Evolutionary conservation across 169 alveolate species (phyloP).

Genomic region (Babesia ovis): DNA sequence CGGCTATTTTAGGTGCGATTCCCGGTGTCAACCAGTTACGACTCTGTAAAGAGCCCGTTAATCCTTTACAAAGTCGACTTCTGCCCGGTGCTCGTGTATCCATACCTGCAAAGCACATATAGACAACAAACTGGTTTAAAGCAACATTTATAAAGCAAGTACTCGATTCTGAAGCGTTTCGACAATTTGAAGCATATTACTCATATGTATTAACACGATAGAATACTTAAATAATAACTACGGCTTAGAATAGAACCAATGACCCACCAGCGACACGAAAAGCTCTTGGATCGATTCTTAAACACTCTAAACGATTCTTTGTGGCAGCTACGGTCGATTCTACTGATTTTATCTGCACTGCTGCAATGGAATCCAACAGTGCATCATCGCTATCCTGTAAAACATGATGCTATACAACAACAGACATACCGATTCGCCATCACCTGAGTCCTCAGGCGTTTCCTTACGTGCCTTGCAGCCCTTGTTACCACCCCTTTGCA

Average conservation of each 20-base stretch:
- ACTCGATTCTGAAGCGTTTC: too few relatives aligned
- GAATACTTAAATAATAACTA: too few relatives aligned
- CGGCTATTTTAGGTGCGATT: constrained; percentile 8
- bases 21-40: constrained; percentile 30
- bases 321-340: background rate
- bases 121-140: too few relatives aligned
- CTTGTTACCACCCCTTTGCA: background rate
- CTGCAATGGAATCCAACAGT: background rate
- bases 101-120: background rate
- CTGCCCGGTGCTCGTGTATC: constrained; percentile 1
- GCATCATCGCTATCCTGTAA: constrained; percentile 28
- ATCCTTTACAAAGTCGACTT: background rate
- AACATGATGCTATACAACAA: background rate
- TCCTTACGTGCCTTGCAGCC: background rate
- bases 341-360: background rate
- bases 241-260: too few relatives aligned
- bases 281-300: constrained; percentile 18
- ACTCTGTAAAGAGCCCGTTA: constrained; percentile 13
- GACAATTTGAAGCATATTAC: too few relatives aligned
- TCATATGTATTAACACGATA: too few relatives aligned
- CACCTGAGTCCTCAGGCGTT: background rate
- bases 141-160: too few relatives aligned
- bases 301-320: constrained; percentile 9
- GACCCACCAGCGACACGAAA: constrained; percentile 17
- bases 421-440: constrained; percentile 5